Evolutionary conservation across 2,329 filamentous ascomycete species (phyloP), one percentile per base, ranked within the genome.

Genomic region (Fusarium luffae): DNA sequence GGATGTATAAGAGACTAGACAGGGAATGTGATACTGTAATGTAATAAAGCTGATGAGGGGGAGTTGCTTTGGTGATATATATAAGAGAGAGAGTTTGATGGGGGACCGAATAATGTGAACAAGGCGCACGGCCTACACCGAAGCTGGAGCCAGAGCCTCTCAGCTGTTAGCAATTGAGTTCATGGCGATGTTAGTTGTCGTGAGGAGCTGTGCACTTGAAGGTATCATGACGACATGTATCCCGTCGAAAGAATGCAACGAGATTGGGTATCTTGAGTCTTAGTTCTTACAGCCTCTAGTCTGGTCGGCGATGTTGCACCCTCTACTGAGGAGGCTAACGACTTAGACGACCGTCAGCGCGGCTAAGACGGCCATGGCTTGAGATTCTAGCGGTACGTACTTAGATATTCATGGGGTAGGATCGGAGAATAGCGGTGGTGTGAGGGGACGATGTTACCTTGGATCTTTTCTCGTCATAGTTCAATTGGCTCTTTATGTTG

Each of bases 201-300:
- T 44, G 40, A 21, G 28, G 43, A 34, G 58, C 14, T 19, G 62
- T 34, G 28, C 30, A 23, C 25, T 54, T 40, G 43, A 30, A 51
- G 52, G 19, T 60, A 48, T 59, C 47, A 65, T 69, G 66, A 69
- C 66, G 60, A 21, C 66, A 65, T 52, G 59, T 27, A 64, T 37
- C n/a, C 42, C 32, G 49, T n/a, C 14, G 23, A n/a, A 46, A 43
- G 43, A 65, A 60, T 59, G 49, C 13, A 58, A 49, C 16, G 19
- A 44, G 13, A 59, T 46, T 64, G 7, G 28, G 9, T 40, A 23
- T 64, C 21, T 54, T n/a, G 34, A n/a, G 32, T 42, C n/a, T 41
- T 62, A 54, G 49, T 40, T 66, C 61, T 66, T 43, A 54, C 61
- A 40, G 9, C n/a, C 10, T 30, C 41, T 50, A 63, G 54, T 30